Conservation (phyloP, 2,329 filamentous ascomycete species). For the Alternaria novae-zelandiae region DNA sequence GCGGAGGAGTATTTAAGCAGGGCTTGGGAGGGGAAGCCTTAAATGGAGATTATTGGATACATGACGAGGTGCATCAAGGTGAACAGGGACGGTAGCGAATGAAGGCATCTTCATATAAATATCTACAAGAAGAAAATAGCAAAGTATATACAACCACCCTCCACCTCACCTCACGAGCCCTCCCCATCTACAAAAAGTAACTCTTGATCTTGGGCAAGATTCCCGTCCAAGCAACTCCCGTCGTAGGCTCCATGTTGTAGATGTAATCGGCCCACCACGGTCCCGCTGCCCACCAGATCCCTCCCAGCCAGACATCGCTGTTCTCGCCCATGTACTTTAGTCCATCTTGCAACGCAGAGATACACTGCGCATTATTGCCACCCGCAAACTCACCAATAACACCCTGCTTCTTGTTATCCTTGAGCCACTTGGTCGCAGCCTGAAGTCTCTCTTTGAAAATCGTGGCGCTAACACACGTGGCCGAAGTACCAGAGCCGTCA, state of each 20-base stretch:
- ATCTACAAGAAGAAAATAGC: neutral
- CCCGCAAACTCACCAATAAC: constrained; percentile 63
- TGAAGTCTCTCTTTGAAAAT: constrained; percentile 60
- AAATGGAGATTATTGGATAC: neutral
- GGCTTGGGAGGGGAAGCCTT: constrained; percentile 51
- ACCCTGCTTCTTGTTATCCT: constrained; percentile 59
- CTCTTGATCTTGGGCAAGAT: constrained; percentile 47
- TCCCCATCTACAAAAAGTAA: constrained; percentile 30
- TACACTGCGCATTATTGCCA: constrained; percentile 58
- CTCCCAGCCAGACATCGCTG: constrained; percentile 61
- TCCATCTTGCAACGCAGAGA: constrained; percentile 58
- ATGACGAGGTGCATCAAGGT: neutral
- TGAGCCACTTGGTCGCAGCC: constrained; percentile 61
- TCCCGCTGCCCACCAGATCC: constrained; percentile 63
- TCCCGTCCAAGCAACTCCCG: constrained; percentile 51
- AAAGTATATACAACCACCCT: constrained; percentile 11
- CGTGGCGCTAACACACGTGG: constrained; percentile 59
- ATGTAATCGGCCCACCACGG: constrained; percentile 60
- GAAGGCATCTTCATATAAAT: neutral
- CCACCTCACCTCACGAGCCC: neutral
- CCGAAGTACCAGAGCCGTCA: constrained; percentile 60
- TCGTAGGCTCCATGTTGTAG: constrained; percentile 58
- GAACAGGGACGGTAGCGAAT: neutral
- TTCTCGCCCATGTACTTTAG: constrained; percentile 57
- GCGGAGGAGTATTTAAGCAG: constrained; percentile 52